Base-by-base conservation (phyloP, 306 rosid species). In the Mimosa bimucronata region DNA sequence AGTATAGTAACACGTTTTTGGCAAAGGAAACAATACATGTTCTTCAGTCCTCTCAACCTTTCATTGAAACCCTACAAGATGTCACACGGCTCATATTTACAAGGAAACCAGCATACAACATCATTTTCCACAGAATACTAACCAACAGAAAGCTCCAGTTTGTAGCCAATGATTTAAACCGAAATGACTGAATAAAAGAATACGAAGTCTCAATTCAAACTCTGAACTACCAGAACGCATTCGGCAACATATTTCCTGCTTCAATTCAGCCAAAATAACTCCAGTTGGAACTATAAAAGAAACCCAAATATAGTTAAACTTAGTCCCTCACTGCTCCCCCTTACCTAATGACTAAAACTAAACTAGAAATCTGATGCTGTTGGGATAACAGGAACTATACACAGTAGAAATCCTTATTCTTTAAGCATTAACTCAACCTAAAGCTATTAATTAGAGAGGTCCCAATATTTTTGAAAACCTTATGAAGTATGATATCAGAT, bases 101-200 rank as follows among this genome's bases (percentile, higher is more conserved):
- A 31, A 72, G 55, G 42, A 21, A 72, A 21, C 55, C n/a, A 38
- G 72, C 34, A 68, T 46, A 26, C 1, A 28, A 21, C 72, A 52
- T 40, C 80, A 50, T 5, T 64, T 16, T 23, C 73, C 50, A 29
- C 11, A 62, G 41, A 30, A 14, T 15, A 29, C 23, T 16, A 29
- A 75, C 64, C 71, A 66, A 69, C 37, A 34, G 29, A 34, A 28
- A 23, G 26, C 57, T 69, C 71, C 40, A 18, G 6, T 76, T 76
- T 46, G 15, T 38, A 37, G 53, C 71, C 69, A 28, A 23, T 28
- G 37, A 66, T n/a, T 53, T 31, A 66, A 61, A 61, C 41, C 55
- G 40, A 73, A 64, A 52, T 53, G 61, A 73, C 15, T 52, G 58
- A 66, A 50, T 73, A 55, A 34, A 50, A 66, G 61, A 80, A 52